Base-by-base conservation (phyloP, 2,329 filamentous ascomycete genomes). In the Fusarium sp. region DNA sequence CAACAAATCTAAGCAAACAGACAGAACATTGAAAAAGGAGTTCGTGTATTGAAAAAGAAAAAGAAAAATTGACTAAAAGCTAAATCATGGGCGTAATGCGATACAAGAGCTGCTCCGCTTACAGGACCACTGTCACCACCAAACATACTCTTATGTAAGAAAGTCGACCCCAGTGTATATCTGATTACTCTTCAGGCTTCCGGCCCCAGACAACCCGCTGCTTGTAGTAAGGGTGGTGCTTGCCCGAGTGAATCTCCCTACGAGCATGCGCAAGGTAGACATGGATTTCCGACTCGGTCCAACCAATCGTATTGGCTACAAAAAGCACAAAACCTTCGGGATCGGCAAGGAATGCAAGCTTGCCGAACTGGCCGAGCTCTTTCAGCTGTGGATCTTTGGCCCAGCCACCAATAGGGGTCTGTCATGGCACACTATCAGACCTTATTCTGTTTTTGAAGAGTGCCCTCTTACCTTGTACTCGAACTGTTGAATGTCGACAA, bases 401-500 rank as follows among this genome's bases (percentile, higher is more conserved):
- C 63, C 62, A 66, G 14, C 50, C 52, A 10, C 63, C 63, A 5
- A 66, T 66, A 5, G 63, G 63, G 6, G 62, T 36, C 63, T 66
- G 4, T 3, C 3, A 29, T 46, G 5, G 3, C 1, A 15, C 25
- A 25, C 25, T 25, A 25, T 25, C 5, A 25, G 25, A 25, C 5
- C 25, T 25, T 25, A 25, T 25, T 25, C 25, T 25, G 25, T 25
- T 25, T 25, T 25, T 5, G 25, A 25, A 25, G 25, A 25, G 25
- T 25, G 25, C 25, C 25, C 25, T 25, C 25, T 27, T 49, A 65
- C 62, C 62, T 65, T 65, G 42, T 44, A 65, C 35, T 65, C 62
- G 13, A 58, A 65, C 22, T 47, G 42, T 10, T 65, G 36, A 0
- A 65, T 65, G 4, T 65, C 61, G 20, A 65, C 49, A 38, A 65